A percentile compares a stretch with the other conserved stretches of the same genome.
Evolutionary conservation across 2,329 filamentous ascomycete genomes (phyloP).

Genomic region (Teratosphaeria viscida): DNA sequence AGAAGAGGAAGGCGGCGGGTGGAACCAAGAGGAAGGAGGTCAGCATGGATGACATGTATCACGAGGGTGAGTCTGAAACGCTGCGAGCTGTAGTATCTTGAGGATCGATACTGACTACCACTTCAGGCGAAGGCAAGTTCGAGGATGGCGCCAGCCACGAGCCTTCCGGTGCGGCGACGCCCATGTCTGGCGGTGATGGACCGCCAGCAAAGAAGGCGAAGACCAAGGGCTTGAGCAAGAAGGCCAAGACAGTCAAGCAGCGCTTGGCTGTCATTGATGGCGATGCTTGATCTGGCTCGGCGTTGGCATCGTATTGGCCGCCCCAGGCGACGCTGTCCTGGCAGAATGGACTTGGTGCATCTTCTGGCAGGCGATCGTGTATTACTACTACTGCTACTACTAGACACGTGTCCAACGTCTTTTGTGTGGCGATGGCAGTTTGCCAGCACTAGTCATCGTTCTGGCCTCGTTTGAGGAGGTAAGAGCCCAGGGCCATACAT

Average conservation of each 20-base stretch:
- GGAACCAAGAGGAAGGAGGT: constrained; percentile 51
- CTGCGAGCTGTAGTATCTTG: background rate
- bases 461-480: background rate
- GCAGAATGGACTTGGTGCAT: background rate
- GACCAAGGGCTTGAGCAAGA: constrained; percentile 32
- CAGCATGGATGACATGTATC: constrained; percentile 91
- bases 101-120: constrained; percentile 5
- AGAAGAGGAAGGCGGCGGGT: constrained; percentile 37
- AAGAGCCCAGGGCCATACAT: background rate
- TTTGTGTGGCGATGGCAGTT: background rate
- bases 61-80: constrained; percentile 68
- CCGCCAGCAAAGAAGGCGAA: constrained; percentile 47
- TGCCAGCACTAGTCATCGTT: background rate
- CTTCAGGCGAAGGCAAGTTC: constrained; percentile 84
- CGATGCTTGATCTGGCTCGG: constrained; percentile 6
- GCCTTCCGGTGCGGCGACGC: constrained; percentile 75
- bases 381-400: background rate
- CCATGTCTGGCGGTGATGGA: constrained; percentile 44
- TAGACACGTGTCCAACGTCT: background rate
- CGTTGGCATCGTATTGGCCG: background rate
- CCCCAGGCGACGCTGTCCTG: background rate
- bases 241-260: constrained; percentile 42
- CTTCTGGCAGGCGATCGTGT: background rate
- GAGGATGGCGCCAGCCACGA: constrained; percentile 80
- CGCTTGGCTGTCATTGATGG: constrained; percentile 40